phyloP scores from a whole-genome alignment of 1,284 basidiomycete species.

The Singerocomus inundabilis region DNA sequence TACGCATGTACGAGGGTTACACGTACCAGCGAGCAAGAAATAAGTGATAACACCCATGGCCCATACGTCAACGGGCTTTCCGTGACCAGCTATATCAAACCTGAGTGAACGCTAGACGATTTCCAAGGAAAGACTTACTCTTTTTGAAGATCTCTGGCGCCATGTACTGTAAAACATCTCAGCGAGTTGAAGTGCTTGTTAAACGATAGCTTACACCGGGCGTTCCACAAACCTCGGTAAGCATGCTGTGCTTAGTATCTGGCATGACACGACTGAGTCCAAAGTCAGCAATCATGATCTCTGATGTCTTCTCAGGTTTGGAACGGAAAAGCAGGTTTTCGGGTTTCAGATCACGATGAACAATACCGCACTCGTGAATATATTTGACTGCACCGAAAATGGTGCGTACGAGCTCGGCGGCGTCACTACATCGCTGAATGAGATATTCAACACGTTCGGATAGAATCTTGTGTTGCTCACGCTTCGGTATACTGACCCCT shows the following conservation, averaged over 20 bases:
- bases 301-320: slow-evolving; percentile 81
- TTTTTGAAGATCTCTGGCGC: slow-evolving; percentile 98
- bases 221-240: slow-evolving; percentile 96
- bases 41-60: slow-evolving; percentile 97
- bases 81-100: slow-evolving; percentile 72
- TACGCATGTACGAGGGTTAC: neutral
- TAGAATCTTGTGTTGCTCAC: slow-evolving; percentile 43
- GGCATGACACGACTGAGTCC: slow-evolving; percentile 89
- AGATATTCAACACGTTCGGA: neutral
- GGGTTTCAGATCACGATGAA: slow-evolving; percentile 97
- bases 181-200: neutral
- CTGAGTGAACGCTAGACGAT: neutral
- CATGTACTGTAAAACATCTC: slow-evolving; percentile 71
- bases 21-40: slow-evolving; percentile 78
- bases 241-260: slow-evolving; percentile 81
- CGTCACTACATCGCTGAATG: slow-evolving; percentile 59
- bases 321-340: slow-evolving; percentile 96
- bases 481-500: slow-evolving; percentile 96
- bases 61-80: slow-evolving; percentile 96
- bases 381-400: slow-evolving; percentile 89
- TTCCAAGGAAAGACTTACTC: slow-evolving; percentile 45
- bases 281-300: slow-evolving; percentile 98
- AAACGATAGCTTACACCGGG: slow-evolving; percentile 56
- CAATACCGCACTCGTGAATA: slow-evolving; percentile 90
- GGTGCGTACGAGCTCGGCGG: slow-evolving; percentile 84